A percentile compares a stretch with the other conserved stretches of the same genome.
These are phyloP conservation scores for Solanum medicagineum DNA, from an alignment of 257 asterid species.

Conservation along the genomic window DNA sequence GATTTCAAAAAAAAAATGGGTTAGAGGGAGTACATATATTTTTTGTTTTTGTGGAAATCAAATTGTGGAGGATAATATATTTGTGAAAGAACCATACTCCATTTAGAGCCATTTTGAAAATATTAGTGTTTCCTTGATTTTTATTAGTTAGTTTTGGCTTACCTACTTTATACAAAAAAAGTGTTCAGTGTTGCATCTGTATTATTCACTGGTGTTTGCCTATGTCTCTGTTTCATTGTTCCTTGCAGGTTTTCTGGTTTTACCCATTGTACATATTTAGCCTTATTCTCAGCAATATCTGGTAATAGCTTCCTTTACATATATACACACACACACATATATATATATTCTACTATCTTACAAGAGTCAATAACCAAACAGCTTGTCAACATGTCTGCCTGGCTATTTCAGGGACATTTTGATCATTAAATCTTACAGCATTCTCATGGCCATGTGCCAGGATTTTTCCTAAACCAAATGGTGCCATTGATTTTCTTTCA, in stretches of 20 bases:
- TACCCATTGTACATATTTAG: slow-evolving; percentile 91
- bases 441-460: no score
- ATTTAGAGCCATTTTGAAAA: not conserved
- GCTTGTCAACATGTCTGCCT: no score
- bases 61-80: not conserved
- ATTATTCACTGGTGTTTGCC: not conserved
- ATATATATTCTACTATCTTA: no score
- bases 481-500: no score
- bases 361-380: no score
- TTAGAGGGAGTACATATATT: no score
- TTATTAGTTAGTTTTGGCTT: not conserved
- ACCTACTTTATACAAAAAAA: not conserved
- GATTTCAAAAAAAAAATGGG: no score
- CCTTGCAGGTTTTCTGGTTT: slow-evolving; percentile 83
- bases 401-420: no score
- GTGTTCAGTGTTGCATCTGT: not conserved
- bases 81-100: not conserved
- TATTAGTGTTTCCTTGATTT: not conserved
- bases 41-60: not conserved
- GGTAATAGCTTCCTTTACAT: slow-evolving; percentile 36
- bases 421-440: no score
- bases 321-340: no score
- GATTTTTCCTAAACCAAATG: no score
- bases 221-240: slow-evolving; percentile 7
- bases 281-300: slow-evolving; percentile 71